Evolutionary conservation across 169 alveolate species (phyloP), one percentile per base, ranked within the genome.

Genomic region (Toxoplasma gondii): DNA sequence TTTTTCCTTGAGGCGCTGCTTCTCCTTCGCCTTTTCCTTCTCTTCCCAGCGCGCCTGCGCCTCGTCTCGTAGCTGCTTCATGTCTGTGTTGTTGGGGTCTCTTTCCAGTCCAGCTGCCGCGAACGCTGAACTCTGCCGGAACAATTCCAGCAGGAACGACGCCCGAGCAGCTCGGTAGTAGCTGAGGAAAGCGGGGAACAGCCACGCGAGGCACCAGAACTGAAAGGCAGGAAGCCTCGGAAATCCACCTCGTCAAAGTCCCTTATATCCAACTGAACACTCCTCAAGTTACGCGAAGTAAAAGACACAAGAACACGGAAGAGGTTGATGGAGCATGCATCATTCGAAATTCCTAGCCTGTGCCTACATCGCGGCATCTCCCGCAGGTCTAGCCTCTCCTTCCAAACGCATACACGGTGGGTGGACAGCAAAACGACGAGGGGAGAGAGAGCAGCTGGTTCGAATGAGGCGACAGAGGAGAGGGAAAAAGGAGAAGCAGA

Each of bases 151-250:
- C 38, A 27, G 78, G 1, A 45, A n/a, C 31, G 91, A 44, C 43
- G 91, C 91, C 29, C 49, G 41, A 38, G 49, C 78, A 1, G 91
- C 91, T 7, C 91, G 91, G 78, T 45, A 84, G 91, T 84, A 84
- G 43, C 91, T 84, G 78, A 83, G n/a, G 70, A n/a, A 39, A 45
- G 27, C 5, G 49, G 87, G 45, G 10, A 78, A 7, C 41, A 17
- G 87, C 31, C 5, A n/a, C 53, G 45, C 27, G 49, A 19, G 24
- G 27, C 31, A 29, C 27, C 53, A 78, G 83, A n/a, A n/a, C n/a
- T n/a, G n/a, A n/a, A n/a, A n/a, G n/a, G n/a, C 67, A 19, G 9
- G 67, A 53, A 9, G 67, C 19, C 27, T 53, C 19, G 19, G 9
- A 53, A 19, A 53, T n/a, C n/a, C n/a, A n/a, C n/a, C n/a, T n/a